Conservation (phyloP, 352 stramenopile genomes). For the Pythium rishiriense region DNA sequence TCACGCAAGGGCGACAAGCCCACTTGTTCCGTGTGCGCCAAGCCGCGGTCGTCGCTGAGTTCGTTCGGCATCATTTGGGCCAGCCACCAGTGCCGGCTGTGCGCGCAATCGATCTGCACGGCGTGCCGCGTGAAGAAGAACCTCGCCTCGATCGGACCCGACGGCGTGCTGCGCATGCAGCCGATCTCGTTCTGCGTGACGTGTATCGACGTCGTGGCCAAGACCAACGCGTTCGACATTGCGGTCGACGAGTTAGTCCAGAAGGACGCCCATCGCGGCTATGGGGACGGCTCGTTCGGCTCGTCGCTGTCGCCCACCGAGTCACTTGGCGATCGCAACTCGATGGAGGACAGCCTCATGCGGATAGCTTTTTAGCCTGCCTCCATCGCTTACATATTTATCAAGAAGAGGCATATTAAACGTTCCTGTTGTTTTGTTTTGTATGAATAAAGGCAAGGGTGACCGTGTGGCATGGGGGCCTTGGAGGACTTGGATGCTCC, state of each 20-base stretch:
- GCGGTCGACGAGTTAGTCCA: slow-evolving; percentile 20
- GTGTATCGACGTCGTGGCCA: slow-evolving; percentile 8
- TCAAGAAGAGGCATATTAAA: too few species aligned
- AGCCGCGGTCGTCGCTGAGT: slow-evolving; percentile 4
- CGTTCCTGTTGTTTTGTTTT: too few species aligned
- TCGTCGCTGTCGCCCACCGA: slow-evolving; percentile 13
- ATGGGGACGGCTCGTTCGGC: slow-evolving; percentile 11
- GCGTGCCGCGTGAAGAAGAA: slow-evolving; percentile 24
- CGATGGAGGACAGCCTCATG: not conserved
- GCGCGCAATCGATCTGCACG: slow-evolving; percentile 13
- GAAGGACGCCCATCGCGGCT: slow-evolving; percentile 19
- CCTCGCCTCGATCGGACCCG: slow-evolving; percentile 14
- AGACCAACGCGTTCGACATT: slow-evolving; percentile 20
- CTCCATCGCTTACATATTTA: too few species aligned
- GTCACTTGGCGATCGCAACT: slow-evolving; percentile 4
- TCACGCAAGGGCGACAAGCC: not conserved
- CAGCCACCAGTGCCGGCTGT: slow-evolving; percentile 16
- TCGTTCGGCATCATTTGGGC: slow-evolving; percentile 5
- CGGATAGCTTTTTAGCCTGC: slow-evolving; percentile 3
- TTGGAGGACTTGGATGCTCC: too few species aligned
- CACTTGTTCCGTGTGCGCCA: slow-evolving; percentile 10
- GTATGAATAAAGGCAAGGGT: too few species aligned
- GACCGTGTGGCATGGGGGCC: too few species aligned
- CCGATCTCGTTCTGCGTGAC: slow-evolving; percentile 18
- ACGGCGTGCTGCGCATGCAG: slow-evolving; percentile 4